Evolutionary conservation across 495 filamentous ascomycete species (phyloP).

Genomic region (Lichenothelia convexa): DNA sequence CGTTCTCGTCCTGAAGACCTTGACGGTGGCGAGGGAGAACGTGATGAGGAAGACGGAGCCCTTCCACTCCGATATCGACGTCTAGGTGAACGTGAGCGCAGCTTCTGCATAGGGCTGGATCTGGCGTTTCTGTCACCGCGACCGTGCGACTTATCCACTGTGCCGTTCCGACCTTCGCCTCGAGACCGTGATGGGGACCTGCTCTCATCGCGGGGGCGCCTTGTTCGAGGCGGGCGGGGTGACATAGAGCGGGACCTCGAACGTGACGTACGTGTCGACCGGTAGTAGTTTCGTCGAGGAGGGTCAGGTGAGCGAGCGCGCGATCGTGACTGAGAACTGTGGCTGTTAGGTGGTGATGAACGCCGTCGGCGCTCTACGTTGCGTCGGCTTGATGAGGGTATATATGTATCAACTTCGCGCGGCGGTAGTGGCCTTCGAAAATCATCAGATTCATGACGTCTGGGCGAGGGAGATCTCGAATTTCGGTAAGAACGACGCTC

Average conservation of each 20-base stretch:
- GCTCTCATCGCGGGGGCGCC: conserved; percentile 5
- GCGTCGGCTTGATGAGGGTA: conserved; percentile 21
- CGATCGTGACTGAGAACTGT: conserved; percentile 2
- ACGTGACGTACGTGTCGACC: conserved; percentile 3
- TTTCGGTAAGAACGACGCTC: conserved; percentile 24
- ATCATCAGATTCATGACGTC: conserved; percentile 34
- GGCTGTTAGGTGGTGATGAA: conserved; percentile 4
- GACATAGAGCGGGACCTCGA: conserved; percentile 4
- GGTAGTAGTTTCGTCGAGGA: conserved; percentile 1
- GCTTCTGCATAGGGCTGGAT: conserved; percentile 20
- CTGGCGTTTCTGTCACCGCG: conserved; percentile 16
- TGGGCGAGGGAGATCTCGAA: conserved; percentile 47
- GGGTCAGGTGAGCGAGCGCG: conserved; percentile 12
- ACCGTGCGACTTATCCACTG: conserved; percentile 4
- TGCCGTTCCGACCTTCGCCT: conserved; percentile 3
- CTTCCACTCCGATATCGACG: conserved; percentile 24
- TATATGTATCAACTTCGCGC: conserved; percentile 39
- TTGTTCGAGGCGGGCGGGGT: conserved; percentile 7
- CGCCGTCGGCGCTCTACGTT: conserved; percentile 6
- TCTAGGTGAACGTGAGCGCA: conserved; percentile 47
- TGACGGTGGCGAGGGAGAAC: conserved; percentile 27
- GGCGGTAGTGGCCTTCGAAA: conserved; percentile 32
- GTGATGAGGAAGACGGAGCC: conserved; percentile 14
- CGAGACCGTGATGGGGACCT: conserved; percentile 11
- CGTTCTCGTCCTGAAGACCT: conserved; percentile 16